phyloP scores from a whole-genome alignment of 192 early-diverging fungal genomes.

The Gryganskiella cystojenkinii region DNA sequence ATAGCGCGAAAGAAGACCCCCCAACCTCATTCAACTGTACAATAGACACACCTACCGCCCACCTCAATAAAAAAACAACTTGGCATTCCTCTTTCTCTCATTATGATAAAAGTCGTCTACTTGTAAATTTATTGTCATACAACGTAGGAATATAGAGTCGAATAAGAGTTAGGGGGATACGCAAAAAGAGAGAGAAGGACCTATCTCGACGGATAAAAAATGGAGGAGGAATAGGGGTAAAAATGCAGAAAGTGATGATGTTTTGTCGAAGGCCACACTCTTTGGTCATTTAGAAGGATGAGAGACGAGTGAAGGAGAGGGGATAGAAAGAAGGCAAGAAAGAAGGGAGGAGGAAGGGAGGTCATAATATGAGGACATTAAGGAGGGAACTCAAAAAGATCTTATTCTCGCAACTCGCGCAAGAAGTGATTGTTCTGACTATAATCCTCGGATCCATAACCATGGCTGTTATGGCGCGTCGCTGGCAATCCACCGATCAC shows the following conservation, averaged over 20 bases:
- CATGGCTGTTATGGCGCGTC: slow-evolving; percentile 18
- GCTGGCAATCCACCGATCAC: not conserved
- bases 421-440: slow-evolving; percentile 37
- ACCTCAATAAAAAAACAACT: no score
- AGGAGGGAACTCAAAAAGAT: not conserved
- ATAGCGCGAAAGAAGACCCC: not conserved
- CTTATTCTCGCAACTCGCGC: slow-evolving; percentile 41
- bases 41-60: no score
- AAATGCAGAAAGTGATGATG: not conserved
- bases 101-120: not conserved
- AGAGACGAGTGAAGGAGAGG: not conserved
- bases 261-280: no score
- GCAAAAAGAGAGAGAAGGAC: not conserved
- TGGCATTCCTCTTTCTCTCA: no score
- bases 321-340: not conserved
- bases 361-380: not conserved
- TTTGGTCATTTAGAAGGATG: no score
- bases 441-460: slow-evolving; percentile 43
- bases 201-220: not conserved
- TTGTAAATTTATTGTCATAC: no score
- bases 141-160: no score
- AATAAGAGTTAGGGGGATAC: not conserved
- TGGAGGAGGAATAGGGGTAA: not conserved
- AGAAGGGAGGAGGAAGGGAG: not conserved
- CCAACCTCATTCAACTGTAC: no score